Conservation (phyloP, 306 rosid genomes). For the Pyrus pyrifolia region DNA sequence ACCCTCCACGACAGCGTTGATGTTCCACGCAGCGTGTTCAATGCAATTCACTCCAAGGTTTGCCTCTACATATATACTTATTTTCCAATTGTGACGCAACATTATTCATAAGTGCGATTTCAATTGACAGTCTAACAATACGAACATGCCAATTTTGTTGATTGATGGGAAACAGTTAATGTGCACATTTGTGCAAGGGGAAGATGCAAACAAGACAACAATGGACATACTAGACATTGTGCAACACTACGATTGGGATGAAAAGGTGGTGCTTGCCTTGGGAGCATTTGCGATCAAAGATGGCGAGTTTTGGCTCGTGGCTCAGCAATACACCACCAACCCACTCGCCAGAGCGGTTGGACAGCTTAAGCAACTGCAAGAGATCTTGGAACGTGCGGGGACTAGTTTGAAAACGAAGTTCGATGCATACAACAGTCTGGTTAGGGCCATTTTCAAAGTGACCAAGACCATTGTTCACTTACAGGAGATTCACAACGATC, state of each 20-base stretch:
- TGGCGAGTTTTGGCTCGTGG: conserved; percentile 53
- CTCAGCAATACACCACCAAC: conserved; percentile 33
- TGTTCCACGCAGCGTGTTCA: conserved; percentile 29
- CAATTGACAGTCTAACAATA: not conserved
- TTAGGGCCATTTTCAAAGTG: conserved; percentile 39
- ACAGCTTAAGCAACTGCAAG: conserved; percentile 45
- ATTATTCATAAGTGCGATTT: not conserved
- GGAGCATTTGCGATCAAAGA: conserved; percentile 50
- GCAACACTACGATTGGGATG: conserved; percentile 61
- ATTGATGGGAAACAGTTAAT: conserved; percentile 27
- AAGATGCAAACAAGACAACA: conserved; percentile 48
- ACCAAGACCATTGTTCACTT: conserved; percentile 41
- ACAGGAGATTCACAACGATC: conserved; percentile 36
- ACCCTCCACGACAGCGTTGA: conserved; percentile 25
- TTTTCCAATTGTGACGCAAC: not conserved
- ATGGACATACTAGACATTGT: conserved; percentile 43
- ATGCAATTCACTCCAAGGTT: conserved; percentile 52
- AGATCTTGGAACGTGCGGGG: conserved; percentile 28
- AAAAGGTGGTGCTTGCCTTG: conserved; percentile 53
- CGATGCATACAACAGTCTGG: conserved; percentile 33
- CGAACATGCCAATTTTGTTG: not conserved
- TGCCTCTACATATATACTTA: not conserved
- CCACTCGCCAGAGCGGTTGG: conserved; percentile 51
- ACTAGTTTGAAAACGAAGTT: conserved; percentile 32
- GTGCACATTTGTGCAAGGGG: conserved; percentile 33